Base-by-base conservation (phyloP, 768 basidiomycete genomes). In the Xerocomellus dryophilus region DNA sequence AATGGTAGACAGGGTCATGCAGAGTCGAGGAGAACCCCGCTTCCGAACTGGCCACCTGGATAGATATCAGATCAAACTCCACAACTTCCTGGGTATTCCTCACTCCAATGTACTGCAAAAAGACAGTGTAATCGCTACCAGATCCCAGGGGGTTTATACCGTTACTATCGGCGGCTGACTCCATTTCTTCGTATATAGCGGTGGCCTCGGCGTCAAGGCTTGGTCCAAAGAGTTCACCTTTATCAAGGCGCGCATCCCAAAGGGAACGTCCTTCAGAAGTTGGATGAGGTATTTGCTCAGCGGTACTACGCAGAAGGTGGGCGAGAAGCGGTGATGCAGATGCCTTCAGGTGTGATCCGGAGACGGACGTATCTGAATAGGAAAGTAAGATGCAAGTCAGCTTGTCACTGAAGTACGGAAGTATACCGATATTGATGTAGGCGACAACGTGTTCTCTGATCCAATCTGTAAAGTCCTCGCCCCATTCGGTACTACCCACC, bases 51-150 rank as follows among this genome's bases (percentile, higher is more conserved):
- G 76, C 61, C 18, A 73, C 63, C 73, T 74, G 27, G 11, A 53
- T 27, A 27, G 21, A 32, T 20, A 27, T 60, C 10, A 58, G 53
- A 41, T 43, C 32, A 35, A 57, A 31, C 31, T 12, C 39, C 7
- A 47, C 29, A 20, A 10, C 14, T 20, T 29, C 32, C 23, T 17
- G 17, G 31, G 53, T 21, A 35, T 29, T 31, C 9, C 81, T 71
- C 50, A 88, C 80, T 2, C 88, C 88, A 47, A 84, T 75, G 39
- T 85, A 77, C 69, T 98, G 92, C 62, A 98, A 72, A 74, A 98
- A 97, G 10, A 92, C 87, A 0, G 95, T 97, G 61, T 80, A 98
- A 70, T 98, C 96, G 53, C 90, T 92, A 23, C 92, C 92, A 47
- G 86, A 89, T 38, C 92, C 92, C n/a, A 93, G 73, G 15, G 89